Evolutionary conservation across 78 protist species (phyloP), one percentile per base, ranked within the genome.

Genomic region (Monocercomonoides exilis): DNA sequence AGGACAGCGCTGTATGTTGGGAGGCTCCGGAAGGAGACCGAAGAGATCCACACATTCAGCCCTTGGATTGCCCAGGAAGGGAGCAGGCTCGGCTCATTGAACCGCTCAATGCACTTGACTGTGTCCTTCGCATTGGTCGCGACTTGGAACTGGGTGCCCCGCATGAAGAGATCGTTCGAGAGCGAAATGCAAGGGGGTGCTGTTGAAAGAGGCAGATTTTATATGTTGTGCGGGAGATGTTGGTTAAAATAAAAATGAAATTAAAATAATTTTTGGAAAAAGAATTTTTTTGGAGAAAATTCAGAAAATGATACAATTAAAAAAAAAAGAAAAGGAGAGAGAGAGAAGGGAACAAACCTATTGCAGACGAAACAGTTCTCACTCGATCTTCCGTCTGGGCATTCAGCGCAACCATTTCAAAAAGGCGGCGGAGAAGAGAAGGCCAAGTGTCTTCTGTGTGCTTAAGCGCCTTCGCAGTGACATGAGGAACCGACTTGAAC

Each of bases 401-500:
- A n/a, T 85, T 3, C 45, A 32, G 41, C 35, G 54, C 79, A 2
- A 85, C 46, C 80, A 54, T 54, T 35, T 3, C 2, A 3, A 3
- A 43, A 3, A 54, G 80, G 80, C 2, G 79, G 81, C 54, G 2
- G 46, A 85, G 77, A 33, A 85, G 77, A 3, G 2, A 32, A 3
- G 21, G 77, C 87, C 87, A 85, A 41, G 82, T 33, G 87, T 85
- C 2, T 42, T 64, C 1, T 5, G 87, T 2, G 54, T 41, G 54
- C 2, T 1, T 77, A 46, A 86, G 2, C 41, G 85, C 38, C 3
- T 3, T 3, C 3, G 1, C 3, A 34, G 70, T 54, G 88, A 86
- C 33, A 46, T 86, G 88, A 84, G 88, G 82, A 6, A 79, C 4
- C 45, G 32, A n/a, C 44, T 79, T 84, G 35, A 3, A n/a, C 44